Evolutionary conservation across 192 early-diverging fungal genomes (phyloP), one percentile per base, ranked within the genome.

Genomic region (Coemansia sp.): DNA sequence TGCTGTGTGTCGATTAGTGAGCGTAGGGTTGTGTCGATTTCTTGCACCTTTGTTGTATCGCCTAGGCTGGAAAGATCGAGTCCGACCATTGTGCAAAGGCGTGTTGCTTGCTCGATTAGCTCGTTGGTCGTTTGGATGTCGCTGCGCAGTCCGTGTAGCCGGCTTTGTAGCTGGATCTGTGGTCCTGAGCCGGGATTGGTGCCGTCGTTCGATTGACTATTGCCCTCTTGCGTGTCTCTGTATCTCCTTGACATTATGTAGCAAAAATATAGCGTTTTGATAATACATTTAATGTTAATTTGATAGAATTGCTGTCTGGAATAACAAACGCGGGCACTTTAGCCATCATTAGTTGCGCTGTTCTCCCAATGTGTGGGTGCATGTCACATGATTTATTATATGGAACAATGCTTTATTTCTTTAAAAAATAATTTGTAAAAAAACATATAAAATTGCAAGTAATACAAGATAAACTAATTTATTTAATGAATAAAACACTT

Each of bases 1-100:
- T 68, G 56, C 22, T 74, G 64, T 2, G 61, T 51, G 51, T 68
- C 66, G 27, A 74, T 39, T 23, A 74, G 66, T 9, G 47, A 23
- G 22, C 71, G 71, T 39, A 74, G 39, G 2, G 66, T 45, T 21
- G 24, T 8, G 44, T 74, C 71, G 1, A 74, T 23, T 23, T 59
- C 47, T 13, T 10, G 17, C 9, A 65, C 57, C 9, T 41, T 48
- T 23, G 37, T 38, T 27, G 24, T 48, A 18, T 74, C 66, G 22
- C 45, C 57, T 9, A 61, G 8, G 22, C 64, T 61, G 17, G 63
- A 66, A 15, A 74, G 58, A 51, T 74, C 71, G 0, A 64, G 34
- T 0, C 50, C 71, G 7, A 58, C 62, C 4, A 74, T 39, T 0
- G 61, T 65, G 50, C 71, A 74, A 14, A 45, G 57, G 0, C 53